A percentile compares a stretch with the other conserved stretches of the same genome.
phyloP scores from a whole-genome alignment of 2,329 filamentous ascomycete genomes.

The Cladophialophora exuberans region DNA sequence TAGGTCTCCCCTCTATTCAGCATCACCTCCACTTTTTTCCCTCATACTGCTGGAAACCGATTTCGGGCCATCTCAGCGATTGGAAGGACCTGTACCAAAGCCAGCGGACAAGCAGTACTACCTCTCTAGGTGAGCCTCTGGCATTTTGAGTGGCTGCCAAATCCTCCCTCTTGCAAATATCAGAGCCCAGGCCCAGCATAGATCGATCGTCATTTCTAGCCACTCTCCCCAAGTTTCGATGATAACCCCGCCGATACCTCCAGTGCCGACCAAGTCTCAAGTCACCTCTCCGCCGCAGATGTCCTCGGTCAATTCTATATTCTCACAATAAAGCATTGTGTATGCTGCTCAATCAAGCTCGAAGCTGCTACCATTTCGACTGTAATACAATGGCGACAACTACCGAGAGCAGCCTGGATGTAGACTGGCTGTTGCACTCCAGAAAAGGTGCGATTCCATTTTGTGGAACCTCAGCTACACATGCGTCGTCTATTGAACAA shows the following conservation, averaged over 20 bases:
- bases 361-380: neutral
- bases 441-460: slow-evolving; percentile 68
- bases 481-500: neutral
- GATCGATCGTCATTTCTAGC: slow-evolving; percentile 10
- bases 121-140: neutral
- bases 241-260: slow-evolving; percentile 19
- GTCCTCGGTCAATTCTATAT: slow-evolving; percentile 10
- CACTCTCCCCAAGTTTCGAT: neutral
- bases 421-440: slow-evolving; percentile 87
- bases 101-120: too few relatives aligned
- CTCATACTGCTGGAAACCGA: too few relatives aligned
- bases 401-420: slow-evolving; percentile 66
- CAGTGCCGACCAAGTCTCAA: slow-evolving; percentile 6
- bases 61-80: too few relatives aligned
- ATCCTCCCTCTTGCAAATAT: neutral
- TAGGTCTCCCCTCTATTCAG: neutral
- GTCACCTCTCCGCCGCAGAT: neutral
- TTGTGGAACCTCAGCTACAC: neutral
- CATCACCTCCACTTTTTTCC: neutral
- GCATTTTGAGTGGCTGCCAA: slow-evolving; percentile 3
- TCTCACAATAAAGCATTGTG: neutral
- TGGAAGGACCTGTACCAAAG: too few relatives aligned
- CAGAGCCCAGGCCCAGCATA: slow-evolving; percentile 6
- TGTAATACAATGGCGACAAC: slow-evolving; percentile 60
- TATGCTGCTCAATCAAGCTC: neutral